phyloP scores from a whole-genome alignment of 148 eudicot genomes.

The Camellia granthamiana region DNA sequence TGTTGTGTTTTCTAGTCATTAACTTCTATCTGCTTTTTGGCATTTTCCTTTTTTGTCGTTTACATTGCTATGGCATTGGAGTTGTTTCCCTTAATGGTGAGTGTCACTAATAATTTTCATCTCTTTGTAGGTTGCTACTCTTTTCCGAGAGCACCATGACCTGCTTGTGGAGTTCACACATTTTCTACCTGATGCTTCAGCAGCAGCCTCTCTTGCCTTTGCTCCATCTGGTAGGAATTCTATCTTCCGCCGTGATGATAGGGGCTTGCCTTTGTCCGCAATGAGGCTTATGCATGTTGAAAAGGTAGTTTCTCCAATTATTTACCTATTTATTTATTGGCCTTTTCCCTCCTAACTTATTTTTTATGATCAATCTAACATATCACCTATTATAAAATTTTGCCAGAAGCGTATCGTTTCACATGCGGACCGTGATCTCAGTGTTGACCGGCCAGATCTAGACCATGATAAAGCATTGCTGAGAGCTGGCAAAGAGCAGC shows the following conservation, averaged over 20 bases:
- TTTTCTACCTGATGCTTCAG: conserved; percentile 51
- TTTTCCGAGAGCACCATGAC: conserved; percentile 53
- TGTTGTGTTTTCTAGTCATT: conserved; percentile 9
- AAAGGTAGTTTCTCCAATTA: conserved; percentile 30
- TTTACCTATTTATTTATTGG: background rate
- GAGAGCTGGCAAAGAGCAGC: conserved; percentile 29
- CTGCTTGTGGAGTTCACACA: conserved; percentile 53
- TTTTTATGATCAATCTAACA: background rate
- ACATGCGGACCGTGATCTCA: conserved; percentile 25
- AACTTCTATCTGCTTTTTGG: background rate
- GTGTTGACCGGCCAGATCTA: conserved; percentile 26
- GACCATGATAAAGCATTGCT: conserved; percentile 30
- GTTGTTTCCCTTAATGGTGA: background rate
- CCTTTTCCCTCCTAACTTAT: background rate
- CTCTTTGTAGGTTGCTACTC: conserved; percentile 47
- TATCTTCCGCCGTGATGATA: conserved; percentile 26
- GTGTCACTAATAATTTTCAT: background rate
- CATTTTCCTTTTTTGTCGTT: background rate
- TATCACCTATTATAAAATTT: background rate
- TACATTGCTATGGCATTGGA: background rate
- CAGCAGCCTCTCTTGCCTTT: conserved; percentile 23
- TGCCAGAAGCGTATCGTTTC: conserved; percentile 35
- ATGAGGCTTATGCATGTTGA: conserved; percentile 31
- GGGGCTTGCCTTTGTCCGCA: conserved; percentile 30
- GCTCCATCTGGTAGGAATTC: conserved; percentile 31